Evolutionary conservation across 2,329 filamentous ascomycete genomes (phyloP).

Genomic region (Phialocephala subalpina): DNA sequence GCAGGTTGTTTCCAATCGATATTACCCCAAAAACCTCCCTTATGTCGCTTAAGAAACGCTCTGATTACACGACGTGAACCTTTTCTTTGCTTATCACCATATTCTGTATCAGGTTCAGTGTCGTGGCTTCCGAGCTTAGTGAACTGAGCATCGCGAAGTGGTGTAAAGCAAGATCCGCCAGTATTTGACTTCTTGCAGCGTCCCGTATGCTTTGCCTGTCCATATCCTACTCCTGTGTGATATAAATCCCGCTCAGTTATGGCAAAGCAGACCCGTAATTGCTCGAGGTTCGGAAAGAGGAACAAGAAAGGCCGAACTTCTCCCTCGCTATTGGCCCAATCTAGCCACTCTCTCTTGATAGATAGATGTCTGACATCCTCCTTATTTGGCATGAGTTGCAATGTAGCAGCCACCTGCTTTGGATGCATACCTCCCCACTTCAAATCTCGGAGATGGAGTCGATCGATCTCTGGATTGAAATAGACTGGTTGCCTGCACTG

Average conservation of each 20-base stretch:
- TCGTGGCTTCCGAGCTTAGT: too few relatives aligned
- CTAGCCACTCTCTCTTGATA: not conserved
- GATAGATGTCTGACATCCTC: not conserved
- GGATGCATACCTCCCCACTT: not conserved
- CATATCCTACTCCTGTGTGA: too few relatives aligned
- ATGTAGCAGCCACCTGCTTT: not conserved
- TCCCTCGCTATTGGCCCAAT: too few relatives aligned
- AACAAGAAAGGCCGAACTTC: not conserved
- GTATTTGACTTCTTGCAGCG: too few relatives aligned
- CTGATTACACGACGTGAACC: not conserved
- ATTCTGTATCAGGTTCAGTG: too few relatives aligned
- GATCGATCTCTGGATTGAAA: not conserved
- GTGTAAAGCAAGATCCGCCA: too few relatives aligned
- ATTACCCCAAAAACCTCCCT: not conserved
- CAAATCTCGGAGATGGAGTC: not conserved
- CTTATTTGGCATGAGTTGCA: not conserved
- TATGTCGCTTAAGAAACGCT: not conserved
- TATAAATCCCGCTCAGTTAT: not conserved
- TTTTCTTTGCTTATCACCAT: not conserved
- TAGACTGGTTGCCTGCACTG: not conserved
- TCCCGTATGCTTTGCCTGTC: not conserved
- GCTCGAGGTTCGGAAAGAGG: not conserved
- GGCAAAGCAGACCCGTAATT: not conserved
- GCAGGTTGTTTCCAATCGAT: not conserved
- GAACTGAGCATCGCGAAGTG: too few relatives aligned